Evolutionary conservation across 2,329 filamentous ascomycete genomes (phyloP), one percentile per base, ranked within the genome.

Genomic region (Aspergillus sp.): DNA sequence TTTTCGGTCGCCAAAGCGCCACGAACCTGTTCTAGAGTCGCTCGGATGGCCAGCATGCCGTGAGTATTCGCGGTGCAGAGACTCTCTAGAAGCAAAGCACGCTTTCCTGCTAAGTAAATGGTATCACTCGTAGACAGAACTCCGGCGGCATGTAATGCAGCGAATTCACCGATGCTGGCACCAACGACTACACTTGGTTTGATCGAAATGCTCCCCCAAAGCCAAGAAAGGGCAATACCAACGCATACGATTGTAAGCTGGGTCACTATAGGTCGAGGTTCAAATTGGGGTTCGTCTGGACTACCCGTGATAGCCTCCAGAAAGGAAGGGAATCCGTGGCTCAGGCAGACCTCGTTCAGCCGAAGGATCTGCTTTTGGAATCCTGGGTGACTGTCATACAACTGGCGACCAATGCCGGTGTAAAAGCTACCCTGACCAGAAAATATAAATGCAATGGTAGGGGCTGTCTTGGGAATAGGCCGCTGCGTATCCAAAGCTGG

Each of bases 11-110:
- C 68, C 64, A 20, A 70, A 65, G 11, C 77, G 61, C 51, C 69
- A 64, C 40, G 67, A 1, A 73, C 61, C 19, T 68, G 66, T 30
- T 65, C 67, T 15, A 74, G 65, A 11, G 73, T 70, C 3, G 72
- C 71, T 54, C 72, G 71, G 4, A 78, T 70, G 20, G 77, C 74
- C 15, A 79, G 64, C 77, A 79, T 79, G 2, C 71, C 68, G 51
- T 69, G 65, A 0, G 59, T 67, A 9, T 51, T 51, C 2, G 33
- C 17, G 5, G 45, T 57, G 53, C 69, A 72, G 5, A 49, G 34
- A 8, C 51, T 17, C n/a, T 59, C 20, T 0, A 73, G 50, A 1
- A 73, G 48, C 4, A 47, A 19, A 7, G 68, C 69, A 3, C 71
- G 49, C 15, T 58, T 54, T 1, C 69, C 71, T 5, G 68, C 67